phyloP scores from a whole-genome alignment of 2,329 filamentous ascomycete genomes.

The Talaromyces sp. region DNA sequence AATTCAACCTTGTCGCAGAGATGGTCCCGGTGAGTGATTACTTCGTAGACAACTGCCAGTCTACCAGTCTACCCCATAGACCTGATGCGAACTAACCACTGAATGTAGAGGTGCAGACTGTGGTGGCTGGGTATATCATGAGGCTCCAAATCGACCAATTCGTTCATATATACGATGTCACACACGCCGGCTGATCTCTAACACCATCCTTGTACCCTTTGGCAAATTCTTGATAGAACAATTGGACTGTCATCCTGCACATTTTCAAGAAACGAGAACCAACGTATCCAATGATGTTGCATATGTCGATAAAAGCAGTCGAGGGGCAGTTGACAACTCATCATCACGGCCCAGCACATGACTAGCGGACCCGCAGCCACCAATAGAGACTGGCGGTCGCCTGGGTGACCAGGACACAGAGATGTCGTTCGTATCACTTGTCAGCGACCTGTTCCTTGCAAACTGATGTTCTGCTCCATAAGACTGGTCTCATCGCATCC shows the following conservation, averaged over 20 bases:
- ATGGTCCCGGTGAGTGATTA: not conserved
- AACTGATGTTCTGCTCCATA: not conserved
- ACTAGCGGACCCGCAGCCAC: constrained; percentile 17
- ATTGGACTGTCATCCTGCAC: not conserved
- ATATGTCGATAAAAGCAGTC: constrained; percentile 4
- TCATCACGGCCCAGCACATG: constrained; percentile 17
- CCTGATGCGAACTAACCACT: not conserved
- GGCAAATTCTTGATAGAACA: not conserved
- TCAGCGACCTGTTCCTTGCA: not conserved
- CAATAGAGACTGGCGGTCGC: constrained; percentile 16
- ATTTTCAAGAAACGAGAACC: not conserved
- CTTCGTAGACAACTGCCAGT: not conserved
- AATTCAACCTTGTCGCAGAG: not conserved
- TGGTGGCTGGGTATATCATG: not conserved
- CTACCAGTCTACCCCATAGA: not conserved
- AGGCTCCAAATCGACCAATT: not conserved
- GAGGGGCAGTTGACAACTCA: constrained; percentile 18
- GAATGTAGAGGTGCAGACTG: not conserved
- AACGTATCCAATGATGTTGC: constrained; percentile 9
- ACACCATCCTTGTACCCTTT: not conserved
- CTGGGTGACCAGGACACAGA: constrained; percentile 12
- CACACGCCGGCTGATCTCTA: not conserved
- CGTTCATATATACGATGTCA: not conserved
- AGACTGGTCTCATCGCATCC: not conserved
- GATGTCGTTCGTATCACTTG: not conserved